phyloP scores from a whole-genome alignment of 2,329 filamentous ascomycete species.

The Fusarium begoniae region DNA sequence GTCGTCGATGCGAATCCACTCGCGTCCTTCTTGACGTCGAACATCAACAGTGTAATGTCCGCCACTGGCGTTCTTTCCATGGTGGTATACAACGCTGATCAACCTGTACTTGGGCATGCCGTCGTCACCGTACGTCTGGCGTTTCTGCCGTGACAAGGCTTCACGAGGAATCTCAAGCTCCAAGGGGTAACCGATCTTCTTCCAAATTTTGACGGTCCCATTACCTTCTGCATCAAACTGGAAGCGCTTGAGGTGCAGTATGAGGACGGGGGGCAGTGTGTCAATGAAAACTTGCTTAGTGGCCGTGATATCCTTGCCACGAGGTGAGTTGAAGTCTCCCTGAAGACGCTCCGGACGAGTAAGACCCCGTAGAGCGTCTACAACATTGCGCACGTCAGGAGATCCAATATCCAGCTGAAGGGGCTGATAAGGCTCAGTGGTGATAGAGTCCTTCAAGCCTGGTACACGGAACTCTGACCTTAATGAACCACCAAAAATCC shows the following conservation, averaged over 20 bases:
- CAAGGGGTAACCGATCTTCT: constrained; percentile 93
- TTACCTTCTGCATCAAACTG: constrained; percentile 85
- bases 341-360: constrained; percentile 86
- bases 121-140: constrained; percentile 69
- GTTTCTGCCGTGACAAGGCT: constrained; percentile 80
- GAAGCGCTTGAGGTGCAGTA: constrained; percentile 96
- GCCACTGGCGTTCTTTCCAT: constrained; percentile 94
- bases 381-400: constrained; percentile 85
- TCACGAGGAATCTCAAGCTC: constrained; percentile 94
- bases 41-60: constrained; percentile 99
- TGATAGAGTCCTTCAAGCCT: constrained; percentile 89
- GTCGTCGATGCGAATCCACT: constrained; percentile 97
- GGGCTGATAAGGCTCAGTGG: constrained; percentile 91
- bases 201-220: constrained; percentile 97
- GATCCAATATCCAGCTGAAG: constrained; percentile 94
- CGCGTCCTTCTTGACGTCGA: constrained; percentile 88
- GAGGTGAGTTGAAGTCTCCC: constrained; percentile 82
- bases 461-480: constrained; percentile 89
- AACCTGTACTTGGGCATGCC: constrained; percentile 85
- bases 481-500: constrained; percentile 92
- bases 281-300: constrained; percentile 98
- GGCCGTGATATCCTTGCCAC: constrained; percentile 78
- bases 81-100: constrained; percentile 93
- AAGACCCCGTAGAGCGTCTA: constrained; percentile 87
- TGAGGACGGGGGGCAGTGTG: constrained; percentile 87